These are phyloP conservation scores for Phytopythium montanum DNA, from an alignment of 352 stramenopile genomes.

Conservation along the genomic window DNA sequence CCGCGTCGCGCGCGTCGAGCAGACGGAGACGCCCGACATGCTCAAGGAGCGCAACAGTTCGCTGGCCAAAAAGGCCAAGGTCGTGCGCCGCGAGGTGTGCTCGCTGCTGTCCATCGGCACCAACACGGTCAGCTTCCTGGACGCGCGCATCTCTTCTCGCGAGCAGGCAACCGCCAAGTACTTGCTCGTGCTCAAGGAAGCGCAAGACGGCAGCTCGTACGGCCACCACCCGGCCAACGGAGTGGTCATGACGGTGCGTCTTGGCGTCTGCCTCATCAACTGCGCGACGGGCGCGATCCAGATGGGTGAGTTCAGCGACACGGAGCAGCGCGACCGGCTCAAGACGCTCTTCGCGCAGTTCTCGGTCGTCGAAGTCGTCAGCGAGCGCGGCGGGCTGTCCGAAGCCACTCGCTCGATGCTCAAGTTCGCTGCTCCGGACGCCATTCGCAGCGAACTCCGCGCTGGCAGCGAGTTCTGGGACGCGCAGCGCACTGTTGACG, in stretches of 20 bases:
- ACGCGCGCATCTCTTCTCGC: slow-evolving; percentile 67
- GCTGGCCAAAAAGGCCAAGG: slow-evolving; percentile 73
- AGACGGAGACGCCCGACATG: slow-evolving; percentile 98
- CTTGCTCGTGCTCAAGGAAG: slow-evolving; percentile 72
- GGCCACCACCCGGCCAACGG: slow-evolving; percentile 8
- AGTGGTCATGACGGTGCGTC: slow-evolving; percentile 48
- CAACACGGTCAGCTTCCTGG: slow-evolving; percentile 94
- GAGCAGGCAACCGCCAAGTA: slow-evolving; percentile 40
- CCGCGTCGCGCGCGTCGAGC: slow-evolving; percentile 97
- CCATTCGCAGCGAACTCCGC: slow-evolving; percentile 58
- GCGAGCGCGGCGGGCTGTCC: slow-evolving; percentile 58
- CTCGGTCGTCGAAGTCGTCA: slow-evolving; percentile 82
- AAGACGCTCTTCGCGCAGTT: slow-evolving; percentile 94
- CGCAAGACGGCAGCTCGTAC: slow-evolving; percentile 39
- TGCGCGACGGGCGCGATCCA: slow-evolving; percentile 91
- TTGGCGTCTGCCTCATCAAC: slow-evolving; percentile 96
- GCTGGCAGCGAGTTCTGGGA: slow-evolving; percentile 90
- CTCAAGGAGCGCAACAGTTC: slow-evolving; percentile 92
- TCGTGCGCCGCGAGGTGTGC: slow-evolving; percentile 95
- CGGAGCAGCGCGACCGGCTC: slow-evolving; percentile 92
- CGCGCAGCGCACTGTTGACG: slow-evolving; percentile 81
- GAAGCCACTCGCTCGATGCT: slow-evolving; percentile 71
- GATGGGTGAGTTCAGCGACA: slow-evolving; percentile 97
- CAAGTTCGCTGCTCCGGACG: slow-evolving; percentile 59
- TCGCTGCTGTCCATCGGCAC: slow-evolving; percentile 94